Evolutionary conservation across 2,329 filamentous ascomycete species (phyloP).

Genomic region (Calonectria fujianensis): DNA sequence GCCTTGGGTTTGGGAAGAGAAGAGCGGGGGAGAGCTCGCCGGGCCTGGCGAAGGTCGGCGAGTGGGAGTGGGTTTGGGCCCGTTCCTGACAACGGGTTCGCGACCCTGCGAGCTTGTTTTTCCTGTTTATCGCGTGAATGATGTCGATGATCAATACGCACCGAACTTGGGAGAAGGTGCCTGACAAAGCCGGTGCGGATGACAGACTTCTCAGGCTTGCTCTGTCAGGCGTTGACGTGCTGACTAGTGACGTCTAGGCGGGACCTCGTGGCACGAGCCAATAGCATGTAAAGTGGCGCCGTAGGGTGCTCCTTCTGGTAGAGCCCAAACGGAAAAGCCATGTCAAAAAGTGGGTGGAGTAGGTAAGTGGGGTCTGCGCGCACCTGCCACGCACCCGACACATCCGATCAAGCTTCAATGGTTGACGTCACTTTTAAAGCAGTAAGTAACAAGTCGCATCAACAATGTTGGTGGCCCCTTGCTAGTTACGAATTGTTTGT

Average conservation of each 20-base stretch:
- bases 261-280: constrained; percentile 1
- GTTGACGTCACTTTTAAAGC: constrained; percentile 49
- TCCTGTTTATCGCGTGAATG: constrained; percentile 8
- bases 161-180: constrained; percentile 17
- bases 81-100: constrained; percentile 23
- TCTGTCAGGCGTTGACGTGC: constrained; percentile 17
- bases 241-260: constrained; percentile 35
- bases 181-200: constrained; percentile 28
- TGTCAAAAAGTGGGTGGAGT: constrained; percentile 25
- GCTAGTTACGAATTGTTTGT: constrained; percentile 4
- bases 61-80: constrained; percentile 17
- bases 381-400: constrained; percentile 36
- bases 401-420: constrained; percentile 44
- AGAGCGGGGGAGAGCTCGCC: constrained; percentile 15
- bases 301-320: not conserved
- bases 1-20: not conserved
- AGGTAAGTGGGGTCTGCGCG: constrained; percentile 32
- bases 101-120: constrained; percentile 21
- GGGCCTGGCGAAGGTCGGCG: constrained; percentile 27
- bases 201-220: not conserved
- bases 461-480: constrained; percentile 16
- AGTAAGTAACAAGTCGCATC: constrained; percentile 15
- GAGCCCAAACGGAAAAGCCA: not conserved
- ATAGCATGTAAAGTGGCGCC: constrained; percentile 36
- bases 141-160: constrained; percentile 20